Evolutionary conservation across 257 asterid genomes (phyloP).

Genomic region (Galeopsis tetrahit): DNA sequence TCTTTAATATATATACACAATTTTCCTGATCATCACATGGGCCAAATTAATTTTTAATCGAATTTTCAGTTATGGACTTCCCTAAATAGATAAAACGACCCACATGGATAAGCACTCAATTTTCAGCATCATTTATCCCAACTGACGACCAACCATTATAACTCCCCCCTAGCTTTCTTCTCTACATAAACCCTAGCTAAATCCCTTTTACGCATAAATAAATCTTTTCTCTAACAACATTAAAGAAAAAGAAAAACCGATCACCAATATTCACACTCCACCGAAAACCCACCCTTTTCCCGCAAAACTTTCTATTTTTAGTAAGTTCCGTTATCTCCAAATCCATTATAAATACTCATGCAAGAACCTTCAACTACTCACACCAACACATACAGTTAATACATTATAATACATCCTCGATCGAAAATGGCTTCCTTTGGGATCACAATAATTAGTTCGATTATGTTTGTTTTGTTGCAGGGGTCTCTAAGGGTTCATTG

Average conservation of each 20-base stretch:
- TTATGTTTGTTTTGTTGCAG: conserved; percentile 7
- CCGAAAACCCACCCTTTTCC: conserved; percentile 42
- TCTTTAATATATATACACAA: too few relatives aligned
- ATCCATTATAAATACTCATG: conserved; percentile 44
- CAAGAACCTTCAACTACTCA: background rate
- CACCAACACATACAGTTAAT: background rate
- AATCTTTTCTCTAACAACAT: background rate
- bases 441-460: conserved; percentile 12
- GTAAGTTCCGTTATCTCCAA: conserved; percentile 26
- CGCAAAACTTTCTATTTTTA: conserved; percentile 41
- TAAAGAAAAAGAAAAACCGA: background rate
- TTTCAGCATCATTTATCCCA: conserved; percentile 34
- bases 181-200: background rate
- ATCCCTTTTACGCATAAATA: too few relatives aligned
- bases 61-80: conserved; percentile 8
- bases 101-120: conserved; percentile 43
- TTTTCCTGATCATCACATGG: conserved; percentile 15
- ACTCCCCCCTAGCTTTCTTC: conserved; percentile 7
- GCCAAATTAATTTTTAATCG: background rate
- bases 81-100: conserved; percentile 33
- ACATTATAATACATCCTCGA: background rate
- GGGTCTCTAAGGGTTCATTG: background rate
- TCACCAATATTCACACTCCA: conserved; percentile 32
- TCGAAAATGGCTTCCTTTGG: conserved; percentile 22
- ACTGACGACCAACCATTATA: conserved; percentile 24